Evolutionary conservation across 1,284 basidiomycete genomes (phyloP), one percentile per base, ranked within the genome.

Genomic region (Bothia castanella): DNA sequence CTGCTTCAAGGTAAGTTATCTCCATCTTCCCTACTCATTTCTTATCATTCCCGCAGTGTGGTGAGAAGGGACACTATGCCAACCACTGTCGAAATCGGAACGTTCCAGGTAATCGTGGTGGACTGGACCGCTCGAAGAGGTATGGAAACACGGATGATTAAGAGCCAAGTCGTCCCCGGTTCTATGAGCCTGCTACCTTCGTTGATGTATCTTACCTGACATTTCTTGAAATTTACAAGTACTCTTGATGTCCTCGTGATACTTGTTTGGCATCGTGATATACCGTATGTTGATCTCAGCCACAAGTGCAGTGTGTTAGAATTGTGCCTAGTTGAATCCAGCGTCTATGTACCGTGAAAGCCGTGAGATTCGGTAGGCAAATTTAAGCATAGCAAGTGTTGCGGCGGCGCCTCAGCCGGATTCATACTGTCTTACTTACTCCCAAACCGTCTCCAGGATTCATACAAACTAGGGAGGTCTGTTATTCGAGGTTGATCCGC

Each of bases 41-140:
- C 44, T 58, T 21, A 49, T 47, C 32, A 50, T 56, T 31, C 42
- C 11, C 47, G 4, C 59, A 91, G 87, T 92, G 90, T 61, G 89
- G 89, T 43, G 87, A 92, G 70, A 86, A 88, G 61, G 93, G 93
- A 2, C 93, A 97, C 67, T 96, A 95, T 64, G 93, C 93, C n/a
- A 96, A 96, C 66, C 83, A 89, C 59, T 96, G 93, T 70, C 80
- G 87, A 51, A 91, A 93, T 71, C 75, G 86, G 52, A 89, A 89
- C 66, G 83, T 89, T 30, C 89, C 89, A 51, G 88, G 89, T 20
- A 89, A 87, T 63, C 77, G 87, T 41, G 87, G 87, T 52, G 88
- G 88, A 14, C 68, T 80, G 36, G 85, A 88, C 59, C 68, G 76
- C 41, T 58, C 62, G 20, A 66, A 50, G 54, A 62, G 72, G 52